Base-by-base conservation (phyloP, 306 rosid genomes). In the Astragalus glycyphyllos region DNA sequence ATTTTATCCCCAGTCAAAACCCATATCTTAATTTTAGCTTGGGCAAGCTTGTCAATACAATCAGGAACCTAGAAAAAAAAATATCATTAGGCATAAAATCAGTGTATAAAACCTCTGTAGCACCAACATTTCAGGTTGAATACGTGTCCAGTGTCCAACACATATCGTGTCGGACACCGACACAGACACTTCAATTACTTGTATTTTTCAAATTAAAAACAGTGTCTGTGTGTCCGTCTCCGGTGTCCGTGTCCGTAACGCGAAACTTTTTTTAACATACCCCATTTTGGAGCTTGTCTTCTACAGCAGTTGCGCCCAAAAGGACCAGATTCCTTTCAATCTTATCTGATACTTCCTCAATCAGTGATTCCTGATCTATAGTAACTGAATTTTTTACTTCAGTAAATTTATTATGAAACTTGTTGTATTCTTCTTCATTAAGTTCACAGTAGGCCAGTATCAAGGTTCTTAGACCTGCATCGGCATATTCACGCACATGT, bases 1-100 rank as follows among this genome's bases (percentile, higher is more conserved):
- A 92, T 87, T 81, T 92, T 92, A 75, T 92, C 97, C 65, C 94
- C 94, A 3, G 96, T 92, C 80, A 92, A 87, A 68, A 92, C 93
- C 96, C 94, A 89, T 42, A 92, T 81, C 83, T 92, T 92, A 60
- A 92, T 92, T 75, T 91, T 90, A 38, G 96, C 94, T 70, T 81
- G 90, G 69, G 96, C 89, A 80, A 92, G 97, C 83, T 81, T 92
- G 79, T 87, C 92, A 14, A 89, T 92, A 76, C 96, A 89, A 35
- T 86, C 90, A 44, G 92, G 89, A 80, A 90, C 97, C 95, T 90
- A 68, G 70, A 17, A 68, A 76, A 76, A 66, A 48, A 14, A 68
- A 76, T 59, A 68, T 67, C 6, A 58, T 67, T 23, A 68, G 80
- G 80, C 45, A 48, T 37, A 48, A 26, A 23, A 23, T 23, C 29